A percentile compares a stretch with the other conserved stretches of the same genome.
Evolutionary conservation across 768 basidiomycete genomes (phyloP).

Genomic region (Infundibulicybe gibba): DNA sequence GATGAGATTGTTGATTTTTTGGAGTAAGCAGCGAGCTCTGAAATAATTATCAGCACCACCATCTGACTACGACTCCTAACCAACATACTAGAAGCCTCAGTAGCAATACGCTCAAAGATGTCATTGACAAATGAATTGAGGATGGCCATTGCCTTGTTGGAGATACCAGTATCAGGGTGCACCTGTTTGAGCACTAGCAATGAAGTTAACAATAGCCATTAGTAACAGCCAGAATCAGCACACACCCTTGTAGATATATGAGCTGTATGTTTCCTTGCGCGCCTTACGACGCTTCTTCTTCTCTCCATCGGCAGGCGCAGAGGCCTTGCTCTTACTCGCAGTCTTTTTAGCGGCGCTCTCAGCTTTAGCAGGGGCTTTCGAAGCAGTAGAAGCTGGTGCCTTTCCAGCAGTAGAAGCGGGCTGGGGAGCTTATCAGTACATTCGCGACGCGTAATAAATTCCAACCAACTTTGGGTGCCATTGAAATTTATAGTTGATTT

Average conservation of each 20-base stretch:
- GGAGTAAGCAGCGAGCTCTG: slow-evolving; percentile 80
- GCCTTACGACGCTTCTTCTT: slow-evolving; percentile 82
- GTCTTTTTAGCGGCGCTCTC: slow-evolving; percentile 45
- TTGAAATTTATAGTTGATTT: slow-evolving; percentile 23
- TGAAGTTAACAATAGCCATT: slow-evolving; percentile 1
- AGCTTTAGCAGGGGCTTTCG: slow-evolving; percentile 52
- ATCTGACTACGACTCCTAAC: too few relatives aligned
- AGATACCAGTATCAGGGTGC: slow-evolving; percentile 92
- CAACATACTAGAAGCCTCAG: slow-evolving; percentile 62
- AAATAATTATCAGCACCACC: neutral
- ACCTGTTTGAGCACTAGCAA: slow-evolving; percentile 79
- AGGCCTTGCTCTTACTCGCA: slow-evolving; percentile 25
- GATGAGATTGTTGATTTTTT: slow-evolving; percentile 93
- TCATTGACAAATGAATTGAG: slow-evolving; percentile 84
- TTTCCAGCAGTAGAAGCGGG: slow-evolving; percentile 67
- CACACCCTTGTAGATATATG: slow-evolving; percentile 82
- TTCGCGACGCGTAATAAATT: neutral
- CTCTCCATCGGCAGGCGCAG: slow-evolving; percentile 53
- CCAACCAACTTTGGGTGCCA: slow-evolving; percentile 28
- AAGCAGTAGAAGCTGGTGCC: slow-evolving; percentile 54
- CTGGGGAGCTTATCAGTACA: slow-evolving; percentile 19
- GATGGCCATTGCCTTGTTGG: slow-evolving; percentile 85
- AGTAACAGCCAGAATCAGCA: too few relatives aligned
- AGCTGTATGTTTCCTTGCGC: slow-evolving; percentile 80
- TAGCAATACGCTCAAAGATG: slow-evolving; percentile 79